Percentiles rank a stretch among this genome's conserved stretches.
Evolutionary conservation across 441 rosid genomes (phyloP).

Genomic region (Viola pubescens): DNA sequence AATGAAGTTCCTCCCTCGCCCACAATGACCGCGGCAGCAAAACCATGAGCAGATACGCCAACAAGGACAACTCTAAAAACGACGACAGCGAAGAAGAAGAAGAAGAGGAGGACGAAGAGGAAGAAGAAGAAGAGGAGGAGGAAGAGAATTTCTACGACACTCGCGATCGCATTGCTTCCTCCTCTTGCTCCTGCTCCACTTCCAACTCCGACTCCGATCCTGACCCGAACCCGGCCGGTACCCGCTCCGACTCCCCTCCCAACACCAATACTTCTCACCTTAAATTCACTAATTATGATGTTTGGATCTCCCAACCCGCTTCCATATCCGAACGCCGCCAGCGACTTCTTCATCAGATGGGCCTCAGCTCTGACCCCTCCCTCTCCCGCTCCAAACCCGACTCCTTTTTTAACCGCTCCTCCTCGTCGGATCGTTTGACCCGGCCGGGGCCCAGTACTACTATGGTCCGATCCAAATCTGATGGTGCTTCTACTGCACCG

Average conservation of each 20-base stretch:
- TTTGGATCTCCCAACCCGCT: conserved; percentile 87
- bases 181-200: conserved; percentile 51
- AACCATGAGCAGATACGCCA: conserved; percentile 35
- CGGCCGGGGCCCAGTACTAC: conserved; percentile 17
- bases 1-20: conserved; percentile 10
- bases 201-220: conserved; percentile 43
- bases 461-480: conserved; percentile 58
- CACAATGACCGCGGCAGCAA: conserved; percentile 8
- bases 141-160: conserved; percentile 87
- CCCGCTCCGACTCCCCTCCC: conserved; percentile 36
- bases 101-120: conserved; percentile 43
- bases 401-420: conserved; percentile 31
- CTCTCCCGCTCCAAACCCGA: conserved; percentile 41
- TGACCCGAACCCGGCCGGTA: conserved; percentile 26
- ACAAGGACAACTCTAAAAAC: conserved; percentile 33
- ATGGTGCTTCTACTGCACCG: conserved; percentile 23
- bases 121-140: conserved; percentile 33
- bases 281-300: conserved; percentile 44
- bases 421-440: conserved; percentile 39
- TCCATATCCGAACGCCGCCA: conserved; percentile 83
- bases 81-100: conserved; percentile 33
- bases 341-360: conserved; percentile 58
- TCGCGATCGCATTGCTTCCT: conserved; percentile 75
- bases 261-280: conserved; percentile 29
- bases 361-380: conserved; percentile 50